Conservation (phyloP, 2,329 filamentous ascomycete genomes). For the Talaromyces piceae region DNA sequence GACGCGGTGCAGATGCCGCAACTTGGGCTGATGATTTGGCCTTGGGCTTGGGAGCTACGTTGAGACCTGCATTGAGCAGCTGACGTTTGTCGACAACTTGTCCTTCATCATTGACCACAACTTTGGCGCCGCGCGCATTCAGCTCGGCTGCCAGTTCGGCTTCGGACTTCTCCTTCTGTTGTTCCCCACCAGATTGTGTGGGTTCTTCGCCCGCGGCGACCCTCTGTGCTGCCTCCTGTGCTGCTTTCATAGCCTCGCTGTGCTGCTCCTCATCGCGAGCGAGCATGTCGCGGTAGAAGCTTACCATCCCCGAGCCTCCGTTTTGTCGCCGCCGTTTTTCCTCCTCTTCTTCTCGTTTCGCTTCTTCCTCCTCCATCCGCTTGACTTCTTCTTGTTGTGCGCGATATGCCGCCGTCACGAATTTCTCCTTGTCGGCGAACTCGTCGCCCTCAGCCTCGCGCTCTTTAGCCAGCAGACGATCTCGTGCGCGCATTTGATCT, state of each 20-base stretch:
- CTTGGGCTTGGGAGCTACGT: constrained; percentile 49
- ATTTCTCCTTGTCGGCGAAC: constrained; percentile 60
- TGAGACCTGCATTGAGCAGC: constrained; percentile 54
- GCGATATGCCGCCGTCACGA: constrained; percentile 59
- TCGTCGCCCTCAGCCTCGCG: constrained; percentile 60
- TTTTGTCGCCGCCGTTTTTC: constrained; percentile 42
- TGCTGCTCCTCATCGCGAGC: constrained; percentile 51
- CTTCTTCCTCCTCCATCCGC: constrained; percentile 52
- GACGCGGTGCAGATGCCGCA: constrained; percentile 12
- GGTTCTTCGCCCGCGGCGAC: constrained; percentile 29
- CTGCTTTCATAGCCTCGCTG: constrained; percentile 49
- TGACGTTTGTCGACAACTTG: constrained; percentile 59
- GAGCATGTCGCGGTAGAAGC: constrained; percentile 55
- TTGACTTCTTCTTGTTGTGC: constrained; percentile 55
- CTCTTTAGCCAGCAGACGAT: constrained; percentile 54
- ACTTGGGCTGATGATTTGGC: constrained; percentile 9
- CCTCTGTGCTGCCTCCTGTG: constrained; percentile 36
- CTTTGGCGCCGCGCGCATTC: constrained; percentile 43
- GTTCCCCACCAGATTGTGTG: constrained; percentile 20
- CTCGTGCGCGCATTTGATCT: constrained; percentile 54
- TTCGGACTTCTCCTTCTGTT: constrained; percentile 40
- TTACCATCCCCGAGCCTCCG: constrained; percentile 48
- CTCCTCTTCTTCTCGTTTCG: constrained; percentile 46
- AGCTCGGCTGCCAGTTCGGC: constrained; percentile 50
- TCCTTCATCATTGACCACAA: constrained; percentile 57